Base-by-base conservation (phyloP, 1,139 yeast species). In the Yamadazyma oceani region DNA sequence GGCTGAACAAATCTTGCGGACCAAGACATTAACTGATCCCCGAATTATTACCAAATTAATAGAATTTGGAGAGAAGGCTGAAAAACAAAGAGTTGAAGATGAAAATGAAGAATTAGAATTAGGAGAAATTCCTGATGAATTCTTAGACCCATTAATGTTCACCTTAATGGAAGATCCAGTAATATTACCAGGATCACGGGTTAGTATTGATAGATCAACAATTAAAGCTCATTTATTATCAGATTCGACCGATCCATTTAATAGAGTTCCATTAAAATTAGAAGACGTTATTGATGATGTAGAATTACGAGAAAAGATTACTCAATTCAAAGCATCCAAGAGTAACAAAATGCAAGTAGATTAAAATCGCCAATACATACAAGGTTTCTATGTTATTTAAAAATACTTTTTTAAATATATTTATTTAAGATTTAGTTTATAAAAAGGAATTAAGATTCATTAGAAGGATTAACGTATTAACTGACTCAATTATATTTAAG, bases 151-250 rank as follows among this genome's bases (percentile, higher is more conserved):
- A 8, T 75, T 94, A 50, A 90, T 94, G 97, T 90, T 74, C 58
- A 86, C 96, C 0, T 58, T 94, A 32, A 94, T 94, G 98, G 86
- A 82, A 50, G 95, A 94, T 57, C 99, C 99, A 0, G 98, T 94
- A 3, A 82, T 78, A 17, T 73, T 94, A 51, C 99, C 99, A 5
- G 72, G 86, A 5, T 87, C 96, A 1, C 83, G 78, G 51, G 78
- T 90, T 12, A 80, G 82, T 37, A 86, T 94, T 50, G 99, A 94
- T 58, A 69, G 95, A 54, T 76, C 94, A 16, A 94, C 97, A 1
- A 86, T 94, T 53, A 90, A 89, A 57, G 88, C 96, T 1, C 98
- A 94, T 69, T 69, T 94, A 45, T 75, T 94, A 58, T 86, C 92
- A 66, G 97, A 92, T 64, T 79, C 96, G 1, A 90, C 96, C 1